Evolutionary conservation across 2,329 filamentous ascomycete species (phyloP), one percentile per base, ranked within the genome.

Genomic region (Furcasterigmium furcatum): DNA sequence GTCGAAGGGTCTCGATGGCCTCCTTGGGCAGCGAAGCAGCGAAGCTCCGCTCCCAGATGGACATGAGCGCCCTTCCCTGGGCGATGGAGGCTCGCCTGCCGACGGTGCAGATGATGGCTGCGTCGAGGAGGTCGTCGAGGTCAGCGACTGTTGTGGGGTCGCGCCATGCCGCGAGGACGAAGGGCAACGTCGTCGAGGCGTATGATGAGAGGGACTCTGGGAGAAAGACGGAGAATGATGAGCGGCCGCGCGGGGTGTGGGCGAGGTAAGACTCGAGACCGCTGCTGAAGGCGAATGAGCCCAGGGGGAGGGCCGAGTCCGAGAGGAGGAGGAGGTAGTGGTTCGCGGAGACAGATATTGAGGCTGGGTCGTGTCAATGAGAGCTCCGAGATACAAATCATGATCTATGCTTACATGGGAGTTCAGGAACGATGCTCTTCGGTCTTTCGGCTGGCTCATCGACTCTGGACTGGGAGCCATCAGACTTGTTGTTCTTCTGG

Each of bases 271-370:
- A 92, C 68, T 94, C 88, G 14, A 94, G 77, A 4, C 88, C 88
- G 55, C 82, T 87, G 71, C 84, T 88, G 71, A 92, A 94, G 57
- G 88, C 88, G 67, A 94, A 94, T n/a, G 88, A 89, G 46, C 88
- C 88, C 1, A 94, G 75, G 1, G 88, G 88, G 3, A 94, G 79
- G 13, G 87, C 87, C 2, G 88, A 91, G 71, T 94, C 88, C 40
- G 88, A 82, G 41, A 92, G 82, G 4, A 94, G 75, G 25, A 92
- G 79, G 30, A 91, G 79, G 53, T 86, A 84, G 65, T 92, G 88
- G 22, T 76, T 60, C 20, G 64, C 54, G 25, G 56, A 46, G 48
- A 51, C n/a, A 18, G 51, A 24, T 40, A 25, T 19, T 34, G 44
- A 24, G 41, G 38, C 22, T 13, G 18, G 36, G 21, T 3, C 20